Conservation (phyloP, 805 yeast species). For the Wickerhamomyces xylosicus region DNA sequence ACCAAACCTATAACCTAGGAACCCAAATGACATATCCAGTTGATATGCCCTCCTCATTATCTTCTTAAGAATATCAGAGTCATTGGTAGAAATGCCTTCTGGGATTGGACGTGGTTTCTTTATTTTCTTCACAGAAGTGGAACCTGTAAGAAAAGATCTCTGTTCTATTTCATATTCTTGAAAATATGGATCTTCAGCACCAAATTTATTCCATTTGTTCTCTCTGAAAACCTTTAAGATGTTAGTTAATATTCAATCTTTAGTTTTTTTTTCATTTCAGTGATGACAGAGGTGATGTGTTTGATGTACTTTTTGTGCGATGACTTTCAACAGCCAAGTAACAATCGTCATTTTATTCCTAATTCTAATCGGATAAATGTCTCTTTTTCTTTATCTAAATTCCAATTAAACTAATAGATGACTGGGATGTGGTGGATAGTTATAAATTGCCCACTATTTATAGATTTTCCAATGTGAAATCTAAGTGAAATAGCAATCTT, state of each 20-base stretch:
- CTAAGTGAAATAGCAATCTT: no score
- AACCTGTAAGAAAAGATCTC: conserved; percentile 11
- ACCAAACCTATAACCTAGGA: conserved; percentile 59
- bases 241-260: background rate
- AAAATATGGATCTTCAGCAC: conserved; percentile 34
- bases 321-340: conserved; percentile 6
- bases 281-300: background rate
- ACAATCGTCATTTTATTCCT: no score
- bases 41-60: conserved; percentile 55
- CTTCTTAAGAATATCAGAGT: conserved; percentile 34
- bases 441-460: no score
- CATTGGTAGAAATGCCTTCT: conserved; percentile 41
- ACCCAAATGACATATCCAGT: conserved; percentile 53
- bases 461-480: no score
- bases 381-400: no score
- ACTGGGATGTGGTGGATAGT: no score
- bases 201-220: conserved; percentile 24
- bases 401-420: no score
- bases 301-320: conserved; percentile 14
- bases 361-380: no score
- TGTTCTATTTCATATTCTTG: conserved; percentile 18
- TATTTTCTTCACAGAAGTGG: conserved; percentile 10
- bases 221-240: conserved; percentile 21
- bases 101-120: conserved; percentile 35
- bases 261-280: background rate